These are phyloP conservation scores for Rhodomyrtus psidioides DNA, from an alignment of 441 rosid species.

Conservation along the genomic window DNA sequence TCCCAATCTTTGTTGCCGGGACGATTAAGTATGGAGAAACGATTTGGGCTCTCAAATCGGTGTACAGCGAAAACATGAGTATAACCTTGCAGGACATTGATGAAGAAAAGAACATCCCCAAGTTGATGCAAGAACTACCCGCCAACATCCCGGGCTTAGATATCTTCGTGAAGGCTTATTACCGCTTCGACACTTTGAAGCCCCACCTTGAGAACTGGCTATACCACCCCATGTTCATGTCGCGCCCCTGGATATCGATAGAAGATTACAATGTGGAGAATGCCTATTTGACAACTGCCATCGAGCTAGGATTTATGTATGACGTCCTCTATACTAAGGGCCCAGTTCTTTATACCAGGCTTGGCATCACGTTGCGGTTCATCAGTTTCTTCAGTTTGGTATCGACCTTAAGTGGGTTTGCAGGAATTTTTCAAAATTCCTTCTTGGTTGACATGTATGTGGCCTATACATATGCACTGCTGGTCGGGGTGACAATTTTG, in stretches of 20 bases:
- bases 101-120: background rate
- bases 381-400: constrained; percentile 1
- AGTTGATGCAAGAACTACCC: background rate
- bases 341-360: background rate
- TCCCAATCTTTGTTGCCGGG: background rate
- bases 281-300: background rate
- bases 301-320: constrained; percentile 2
- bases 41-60: background rate
- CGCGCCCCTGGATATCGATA: background rate
- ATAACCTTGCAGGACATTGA: background rate
- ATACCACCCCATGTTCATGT: background rate
- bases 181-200: constrained; percentile 3
- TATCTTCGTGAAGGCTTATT: constrained; percentile 2
- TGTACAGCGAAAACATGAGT: constrained; percentile 2
- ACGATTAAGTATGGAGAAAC: background rate
- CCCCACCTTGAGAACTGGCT: constrained; percentile 5
- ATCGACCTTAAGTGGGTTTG: background rate
- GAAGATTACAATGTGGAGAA: background rate
- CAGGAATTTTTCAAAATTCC: background rate
- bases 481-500: background rate
- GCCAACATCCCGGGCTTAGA: background rate
- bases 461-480: background rate
- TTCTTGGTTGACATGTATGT: background rate
- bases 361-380: background rate
- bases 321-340: constrained; percentile 5